Conservation (phyloP, 1,139 yeast genomes). For the Taphrina deformans region DNA sequence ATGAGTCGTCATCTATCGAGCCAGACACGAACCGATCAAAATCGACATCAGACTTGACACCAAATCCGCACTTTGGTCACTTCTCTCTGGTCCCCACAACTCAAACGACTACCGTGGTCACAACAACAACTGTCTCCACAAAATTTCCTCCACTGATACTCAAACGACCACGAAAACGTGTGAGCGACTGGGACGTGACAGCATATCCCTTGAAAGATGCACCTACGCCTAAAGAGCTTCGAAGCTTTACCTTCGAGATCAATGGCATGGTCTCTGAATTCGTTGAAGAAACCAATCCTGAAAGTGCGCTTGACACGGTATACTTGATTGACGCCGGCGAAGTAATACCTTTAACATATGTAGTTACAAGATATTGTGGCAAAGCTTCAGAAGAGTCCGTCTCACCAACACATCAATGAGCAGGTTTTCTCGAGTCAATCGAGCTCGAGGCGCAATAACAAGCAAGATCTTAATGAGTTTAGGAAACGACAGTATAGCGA, state of each 20-base stretch:
- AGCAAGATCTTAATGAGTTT: neutral
- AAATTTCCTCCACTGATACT: conserved; percentile 39
- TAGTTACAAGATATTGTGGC: conserved; percentile 27
- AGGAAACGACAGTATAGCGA: conserved; percentile 11
- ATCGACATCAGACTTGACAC: neutral
- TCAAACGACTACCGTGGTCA: conserved; percentile 39
- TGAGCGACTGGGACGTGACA: conserved; percentile 30
- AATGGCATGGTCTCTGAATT: conserved; percentile 40
- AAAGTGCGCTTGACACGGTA: conserved; percentile 40
- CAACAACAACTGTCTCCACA: conserved; percentile 41
- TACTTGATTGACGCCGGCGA: neutral
- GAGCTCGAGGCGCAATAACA: neutral
- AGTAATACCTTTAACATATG: neutral
- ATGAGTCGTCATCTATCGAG: neutral
- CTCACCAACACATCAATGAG: neutral
- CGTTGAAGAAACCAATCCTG: conserved; percentile 35
- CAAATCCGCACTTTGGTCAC: conserved; percentile 21
- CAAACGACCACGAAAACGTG: conserved; percentile 34
- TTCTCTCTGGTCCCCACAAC: conserved; percentile 39
- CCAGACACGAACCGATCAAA: neutral
- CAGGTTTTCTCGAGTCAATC: neutral
- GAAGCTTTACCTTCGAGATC: conserved; percentile 42
- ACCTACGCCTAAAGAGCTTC: conserved; percentile 44
- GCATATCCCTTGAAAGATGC: conserved; percentile 43
- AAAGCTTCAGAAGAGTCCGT: conserved; percentile 4